These are phyloP conservation scores for Scolecobasidium constrictum DNA, from an alignment of 2,329 filamentous ascomycete species.

Conservation along the genomic window DNA sequence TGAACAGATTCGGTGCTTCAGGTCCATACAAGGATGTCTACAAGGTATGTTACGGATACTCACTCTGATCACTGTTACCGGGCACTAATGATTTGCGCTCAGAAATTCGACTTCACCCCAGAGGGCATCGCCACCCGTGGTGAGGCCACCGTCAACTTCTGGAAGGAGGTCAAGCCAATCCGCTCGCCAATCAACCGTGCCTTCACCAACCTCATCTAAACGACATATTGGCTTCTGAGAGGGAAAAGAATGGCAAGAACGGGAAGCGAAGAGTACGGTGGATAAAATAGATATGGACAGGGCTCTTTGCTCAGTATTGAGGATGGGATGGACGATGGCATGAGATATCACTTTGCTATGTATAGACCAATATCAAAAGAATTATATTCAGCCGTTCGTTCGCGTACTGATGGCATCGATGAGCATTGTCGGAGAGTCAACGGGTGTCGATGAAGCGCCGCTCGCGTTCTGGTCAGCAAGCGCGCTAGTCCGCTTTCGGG, in stretches of 20 bases:
- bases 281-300: too few relatives aligned
- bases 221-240: neutral
- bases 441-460: too few relatives aligned
- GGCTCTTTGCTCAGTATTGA: too few relatives aligned
- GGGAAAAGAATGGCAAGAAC: neutral
- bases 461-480: too few relatives aligned
- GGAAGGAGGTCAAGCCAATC: constrained; percentile 80
- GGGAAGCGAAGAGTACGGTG: neutral
- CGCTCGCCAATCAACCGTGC: constrained; percentile 94
- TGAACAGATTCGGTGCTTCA: constrained; percentile 97
- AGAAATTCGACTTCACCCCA: constrained; percentile 99
- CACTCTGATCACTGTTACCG: constrained; percentile 31
- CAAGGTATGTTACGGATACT: constrained; percentile 42
- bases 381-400: too few relatives aligned
- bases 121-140: constrained; percentile 96
- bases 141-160: constrained; percentile 86
- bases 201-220: constrained; percentile 92
- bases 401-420: too few relatives aligned
- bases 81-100: constrained; percentile 30
- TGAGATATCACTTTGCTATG: constrained; percentile 1
- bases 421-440: too few relatives aligned
- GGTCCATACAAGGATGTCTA: constrained; percentile 98
- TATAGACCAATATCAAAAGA: neutral
- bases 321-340: too few relatives aligned
- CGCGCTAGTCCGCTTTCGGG: too few relatives aligned